These are phyloP conservation scores for Thymus quinquecostatus DNA, from an alignment of 257 asterid species.

Conservation along the genomic window DNA sequence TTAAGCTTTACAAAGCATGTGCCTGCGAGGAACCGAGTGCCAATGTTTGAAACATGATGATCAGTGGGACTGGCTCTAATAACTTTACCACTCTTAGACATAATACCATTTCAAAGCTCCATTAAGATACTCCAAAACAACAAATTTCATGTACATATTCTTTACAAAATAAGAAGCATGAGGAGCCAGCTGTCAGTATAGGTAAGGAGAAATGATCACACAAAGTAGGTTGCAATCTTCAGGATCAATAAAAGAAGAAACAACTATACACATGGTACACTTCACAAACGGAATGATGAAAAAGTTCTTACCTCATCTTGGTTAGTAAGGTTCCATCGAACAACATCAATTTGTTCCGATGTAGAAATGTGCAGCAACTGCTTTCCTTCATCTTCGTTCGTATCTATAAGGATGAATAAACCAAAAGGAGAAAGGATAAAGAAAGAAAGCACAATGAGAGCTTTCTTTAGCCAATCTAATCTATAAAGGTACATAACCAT, in stretches of 20 bases:
- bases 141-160: background rate
- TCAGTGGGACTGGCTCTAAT: background rate
- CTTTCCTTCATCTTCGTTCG: constrained; percentile 71
- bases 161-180: constrained; percentile 12
- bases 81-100: background rate
- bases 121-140: background rate
- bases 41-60: background rate
- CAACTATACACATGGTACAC: constrained; percentile 5
- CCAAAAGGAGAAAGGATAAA: constrained; percentile 30
- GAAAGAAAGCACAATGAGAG: constrained; percentile 1
- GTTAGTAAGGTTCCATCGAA: constrained; percentile 85
- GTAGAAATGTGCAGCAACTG: constrained; percentile 74
- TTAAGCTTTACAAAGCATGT: background rate
- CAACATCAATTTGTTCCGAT: constrained; percentile 68
- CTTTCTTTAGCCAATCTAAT: constrained; percentile 9
- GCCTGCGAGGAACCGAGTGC: background rate
- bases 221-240: background rate
- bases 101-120: background rate
- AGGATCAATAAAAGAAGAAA: background rate
- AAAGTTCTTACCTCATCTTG: constrained; percentile 73
- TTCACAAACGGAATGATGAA: constrained; percentile 26
- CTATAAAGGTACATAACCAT: background rate
- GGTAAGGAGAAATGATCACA: constrained; percentile 13
- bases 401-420: constrained; percentile 39
- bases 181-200: background rate